A percentile compares a stretch with the other conserved stretches of the same genome.
phyloP scores from a whole-genome alignment of 148 eudicot genomes.

The Chenopodium formosanum region DNA sequence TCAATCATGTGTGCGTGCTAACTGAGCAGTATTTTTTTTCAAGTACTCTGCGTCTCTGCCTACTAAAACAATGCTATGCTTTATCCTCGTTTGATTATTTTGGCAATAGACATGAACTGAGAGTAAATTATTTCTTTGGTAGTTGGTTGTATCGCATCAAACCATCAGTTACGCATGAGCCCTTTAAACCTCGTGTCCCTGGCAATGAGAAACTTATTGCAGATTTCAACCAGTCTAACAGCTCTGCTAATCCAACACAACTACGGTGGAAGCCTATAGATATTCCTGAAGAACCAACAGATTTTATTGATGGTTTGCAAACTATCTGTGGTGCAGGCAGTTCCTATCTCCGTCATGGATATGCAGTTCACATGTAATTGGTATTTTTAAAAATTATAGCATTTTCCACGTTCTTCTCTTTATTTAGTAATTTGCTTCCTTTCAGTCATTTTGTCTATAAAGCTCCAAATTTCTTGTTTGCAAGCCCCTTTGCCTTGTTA shows the following conservation, averaged over 20 bases:
- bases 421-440: neutral
- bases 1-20: neutral
- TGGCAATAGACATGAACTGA: constrained; percentile 9
- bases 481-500: neutral
- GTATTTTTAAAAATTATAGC: constrained; percentile 16
- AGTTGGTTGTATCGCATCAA: constrained; percentile 95
- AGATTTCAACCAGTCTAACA: constrained; percentile 73
- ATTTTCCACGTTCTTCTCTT: neutral
- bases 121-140: constrained; percentile 14
- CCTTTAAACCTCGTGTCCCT: constrained; percentile 73
- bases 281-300: constrained; percentile 61
- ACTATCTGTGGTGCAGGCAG: constrained; percentile 97
- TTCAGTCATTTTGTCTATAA: neutral
- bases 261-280: constrained; percentile 86
- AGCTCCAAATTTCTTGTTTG: neutral
- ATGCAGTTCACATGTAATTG: constrained; percentile 92
- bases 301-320: constrained; percentile 80
- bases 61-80: neutral
- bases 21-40: neutral
- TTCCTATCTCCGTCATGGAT: constrained; percentile 91
- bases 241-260: constrained; percentile 89
- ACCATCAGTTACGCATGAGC: constrained; percentile 97
- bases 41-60: neutral
- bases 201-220: constrained; percentile 69
- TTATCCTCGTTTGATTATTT: neutral